Evolutionary conservation across 169 alveolate species (phyloP), one percentile per base, ranked within the genome.

Genomic region (Cryptosporidium meleagridis): DNA sequence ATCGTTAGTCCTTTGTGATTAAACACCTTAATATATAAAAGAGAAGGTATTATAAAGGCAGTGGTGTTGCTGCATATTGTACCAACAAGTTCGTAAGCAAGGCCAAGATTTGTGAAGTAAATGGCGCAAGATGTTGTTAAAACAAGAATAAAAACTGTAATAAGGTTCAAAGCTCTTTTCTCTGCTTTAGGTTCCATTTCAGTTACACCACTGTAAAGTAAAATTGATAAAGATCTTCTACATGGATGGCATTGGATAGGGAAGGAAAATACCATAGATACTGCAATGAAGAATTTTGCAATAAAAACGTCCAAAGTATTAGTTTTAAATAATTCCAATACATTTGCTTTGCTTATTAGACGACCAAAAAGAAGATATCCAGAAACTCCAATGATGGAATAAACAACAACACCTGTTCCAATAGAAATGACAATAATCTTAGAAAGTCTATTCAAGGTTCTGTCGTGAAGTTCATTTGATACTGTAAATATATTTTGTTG

Each of bases 241-340:
- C 86, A 69, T 44, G 92, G 92, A 69, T 85, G 92, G 33, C 92
- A 85, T 48, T 85, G 92, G 21, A 85, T 71, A 2, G 92, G 92
- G 39, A 45, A 85, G 9, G 92, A 71, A 75, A 85, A 85, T 29
- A 85, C 72, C 86, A 85, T 51, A 21, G 92, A 69, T 16, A 85
- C 87, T 35, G 89, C 89, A 80, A 80, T 80, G 31, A 80, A 80
- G 70, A 80, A 62, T 35, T 65, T 80, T 16, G 70, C 89, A 26
- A 80, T 61, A 48, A 80, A 80, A 26, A 80, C 14, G 3, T 80
- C 89, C 16, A 80, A 31, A n/a, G 89, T 45, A 33, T 80, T 80
- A 10, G 61, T 26, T 45, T 62, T 44, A 29, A 80, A 80, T 65
- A 80, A 48, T 26, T 80, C 89, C 16, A 80, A 58, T 18, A 80